These are phyloP conservation scores for Chaetoscypha palmicola DNA, from an alignment of 2,329 filamentous ascomycete genomes.

Conservation along the genomic window DNA sequence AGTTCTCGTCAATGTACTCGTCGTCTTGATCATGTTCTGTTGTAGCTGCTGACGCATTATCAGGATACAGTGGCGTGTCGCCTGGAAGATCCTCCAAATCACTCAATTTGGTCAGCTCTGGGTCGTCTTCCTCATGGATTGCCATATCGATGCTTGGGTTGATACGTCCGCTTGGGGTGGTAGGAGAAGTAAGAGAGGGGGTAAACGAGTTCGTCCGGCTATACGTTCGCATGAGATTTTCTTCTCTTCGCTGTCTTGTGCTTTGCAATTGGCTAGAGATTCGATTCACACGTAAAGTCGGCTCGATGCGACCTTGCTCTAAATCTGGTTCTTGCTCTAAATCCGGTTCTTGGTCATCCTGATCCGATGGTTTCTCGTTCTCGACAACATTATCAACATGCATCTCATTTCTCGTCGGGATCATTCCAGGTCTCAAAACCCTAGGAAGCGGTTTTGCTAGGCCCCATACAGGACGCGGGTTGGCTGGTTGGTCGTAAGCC, in stretches of 20 bases:
- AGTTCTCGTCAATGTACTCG: constrained; percentile 15
- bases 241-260: constrained; percentile 20
- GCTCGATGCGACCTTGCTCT: constrained; percentile 37
- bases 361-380: constrained; percentile 31
- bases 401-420: constrained; percentile 37
- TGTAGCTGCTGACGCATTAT: constrained; percentile 17
- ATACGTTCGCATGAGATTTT: constrained; percentile 10
- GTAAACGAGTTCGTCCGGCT: neutral
- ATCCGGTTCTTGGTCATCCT: too few species aligned
- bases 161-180: neutral
- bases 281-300: constrained; percentile 19
- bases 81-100: neutral
- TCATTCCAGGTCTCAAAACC: constrained; percentile 47
- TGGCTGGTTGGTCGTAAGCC: constrained; percentile 44
- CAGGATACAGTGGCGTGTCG: constrained; percentile 9
- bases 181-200: neutral
- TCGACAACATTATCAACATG: constrained; percentile 30
- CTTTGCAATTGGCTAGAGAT: constrained; percentile 20
- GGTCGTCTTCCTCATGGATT: constrained; percentile 4
- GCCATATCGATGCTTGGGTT: neutral
- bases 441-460: constrained; percentile 47
- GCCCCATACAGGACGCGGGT: constrained; percentile 45
- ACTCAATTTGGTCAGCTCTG: neutral
- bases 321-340: constrained; percentile 36
- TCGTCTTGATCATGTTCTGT: constrained; percentile 18